Percentiles rank a stretch among this genome's conserved stretches.
Evolutionary conservation across 495 filamentous ascomycete species (phyloP).

Genomic region (Xylaria flabelliformis): DNA sequence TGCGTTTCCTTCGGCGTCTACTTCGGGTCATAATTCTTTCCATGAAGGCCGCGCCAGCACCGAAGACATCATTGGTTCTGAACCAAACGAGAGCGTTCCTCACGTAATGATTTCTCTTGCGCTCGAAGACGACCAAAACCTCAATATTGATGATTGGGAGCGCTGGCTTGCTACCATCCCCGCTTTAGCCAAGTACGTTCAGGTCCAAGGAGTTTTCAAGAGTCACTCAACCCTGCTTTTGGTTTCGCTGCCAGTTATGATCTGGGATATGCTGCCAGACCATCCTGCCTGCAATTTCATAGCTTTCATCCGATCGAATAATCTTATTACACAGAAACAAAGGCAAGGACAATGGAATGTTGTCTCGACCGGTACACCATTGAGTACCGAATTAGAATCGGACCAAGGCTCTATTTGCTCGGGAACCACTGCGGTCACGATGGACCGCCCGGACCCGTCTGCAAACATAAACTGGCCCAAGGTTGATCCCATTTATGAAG

Average conservation of each 20-base stretch:
- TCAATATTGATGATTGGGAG: constrained; percentile 56
- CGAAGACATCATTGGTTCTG: constrained; percentile 37
- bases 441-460: background rate
- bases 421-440: constrained; percentile 28
- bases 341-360: constrained; percentile 8
- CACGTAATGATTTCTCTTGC: constrained; percentile 62
- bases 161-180: constrained; percentile 55
- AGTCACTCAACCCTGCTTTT: constrained; percentile 59
- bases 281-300: constrained; percentile 59
- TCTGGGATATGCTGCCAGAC: constrained; percentile 60
- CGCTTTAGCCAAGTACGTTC: constrained; percentile 56
- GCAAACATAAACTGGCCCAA: background rate
- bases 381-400: background rate
- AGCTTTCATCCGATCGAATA: constrained; percentile 58
- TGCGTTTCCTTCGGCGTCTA: constrained; percentile 32
- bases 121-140: constrained; percentile 55
- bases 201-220: constrained; percentile 60
- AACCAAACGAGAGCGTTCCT: constrained; percentile 49
- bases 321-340: constrained; percentile 36
- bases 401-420: constrained; percentile 40
- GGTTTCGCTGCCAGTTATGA: constrained; percentile 56
- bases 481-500: constrained; percentile 2
- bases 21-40: constrained; percentile 31
- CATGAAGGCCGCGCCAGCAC: constrained; percentile 22
- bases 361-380: background rate